These are phyloP conservation scores for Centrapalus pauciflorus DNA, from an alignment of 129 eudicot genomes.

Conservation along the genomic window DNA sequence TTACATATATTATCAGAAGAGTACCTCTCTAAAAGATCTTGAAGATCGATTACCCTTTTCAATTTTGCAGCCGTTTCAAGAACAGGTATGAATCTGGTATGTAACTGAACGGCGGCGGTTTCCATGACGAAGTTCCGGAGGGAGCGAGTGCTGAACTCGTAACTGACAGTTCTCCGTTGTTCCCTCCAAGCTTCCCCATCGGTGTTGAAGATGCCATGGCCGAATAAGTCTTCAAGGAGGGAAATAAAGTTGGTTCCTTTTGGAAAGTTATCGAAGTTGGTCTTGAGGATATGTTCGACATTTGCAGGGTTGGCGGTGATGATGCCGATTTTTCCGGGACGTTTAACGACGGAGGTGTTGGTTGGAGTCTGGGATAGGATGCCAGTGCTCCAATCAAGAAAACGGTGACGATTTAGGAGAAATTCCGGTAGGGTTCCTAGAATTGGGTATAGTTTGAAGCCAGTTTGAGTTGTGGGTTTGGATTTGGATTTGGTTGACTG, in stretches of 20 bases:
- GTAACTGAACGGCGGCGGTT: conserved; percentile 33
- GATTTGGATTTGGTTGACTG: conserved; percentile 1
- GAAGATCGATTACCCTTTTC: conserved; percentile 45
- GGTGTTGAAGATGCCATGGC: conserved; percentile 70
- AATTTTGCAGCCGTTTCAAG: conserved; percentile 26
- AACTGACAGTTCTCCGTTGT: conserved; percentile 77
- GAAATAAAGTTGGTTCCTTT: conserved; percentile 59
- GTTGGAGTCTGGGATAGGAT: conserved; percentile 56
- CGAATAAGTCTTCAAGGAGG: conserved; percentile 65
- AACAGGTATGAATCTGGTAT: conserved; percentile 47
- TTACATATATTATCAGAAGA: conserved; percentile 74
- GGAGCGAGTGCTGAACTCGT: conserved; percentile 60
- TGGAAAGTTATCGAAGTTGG: conserved; percentile 67
- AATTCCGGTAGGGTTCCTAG: conserved; percentile 69
- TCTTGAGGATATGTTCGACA: conserved; percentile 67
- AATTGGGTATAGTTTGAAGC: conserved; percentile 59
- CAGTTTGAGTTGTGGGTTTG: conserved; percentile 18
- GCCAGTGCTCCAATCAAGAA: conserved; percentile 75
- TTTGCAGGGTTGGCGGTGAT: conserved; percentile 65
- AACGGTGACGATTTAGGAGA: conserved; percentile 70
- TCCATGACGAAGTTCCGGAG: conserved; percentile 52
- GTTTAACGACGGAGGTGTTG: conserved; percentile 62
- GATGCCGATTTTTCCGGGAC: conserved; percentile 64
- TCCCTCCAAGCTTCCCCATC: conserved; percentile 60
- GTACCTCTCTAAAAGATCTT: conserved; percentile 64